These are phyloP conservation scores for Eurotiales sp. DNA, from an alignment of 2,329 filamentous ascomycete species.

Conservation along the genomic window DNA sequence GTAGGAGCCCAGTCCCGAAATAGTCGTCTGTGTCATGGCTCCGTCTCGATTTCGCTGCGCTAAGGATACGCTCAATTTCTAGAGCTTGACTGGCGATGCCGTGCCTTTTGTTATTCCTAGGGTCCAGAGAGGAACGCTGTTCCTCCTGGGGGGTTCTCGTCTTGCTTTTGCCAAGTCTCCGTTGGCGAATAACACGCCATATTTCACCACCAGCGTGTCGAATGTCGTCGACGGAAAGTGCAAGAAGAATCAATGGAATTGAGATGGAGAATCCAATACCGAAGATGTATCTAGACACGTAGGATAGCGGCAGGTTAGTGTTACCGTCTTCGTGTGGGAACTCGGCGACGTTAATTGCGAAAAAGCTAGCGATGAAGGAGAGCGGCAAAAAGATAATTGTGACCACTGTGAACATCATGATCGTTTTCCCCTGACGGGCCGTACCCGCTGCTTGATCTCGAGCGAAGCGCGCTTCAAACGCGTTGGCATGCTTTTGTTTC, in stretches of 20 bases:
- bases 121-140: not conserved
- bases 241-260: slow-evolving; percentile 47
- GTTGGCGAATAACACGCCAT: slow-evolving; percentile 21
- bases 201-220: slow-evolving; percentile 28
- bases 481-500: slow-evolving; percentile 67
- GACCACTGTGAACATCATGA: slow-evolving; percentile 59
- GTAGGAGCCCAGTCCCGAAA: slow-evolving; percentile 10
- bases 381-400: slow-evolving; percentile 57
- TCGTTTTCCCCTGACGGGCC: slow-evolving; percentile 54
- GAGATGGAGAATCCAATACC: slow-evolving; percentile 54
- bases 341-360: slow-evolving; percentile 52
- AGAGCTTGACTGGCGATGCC: slow-evolving; percentile 7
- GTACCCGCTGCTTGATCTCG: slow-evolving; percentile 59
- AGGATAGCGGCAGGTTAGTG: slow-evolving; percentile 43
- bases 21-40: slow-evolving; percentile 8
- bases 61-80: slow-evolving; percentile 11
- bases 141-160: not conserved
- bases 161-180: slow-evolving; percentile 14
- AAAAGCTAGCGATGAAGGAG: slow-evolving; percentile 54
- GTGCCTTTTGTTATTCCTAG: not conserved
- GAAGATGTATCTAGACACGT: slow-evolving; percentile 55
- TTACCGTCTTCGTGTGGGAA: slow-evolving; percentile 38
- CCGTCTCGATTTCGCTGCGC: slow-evolving; percentile 3
- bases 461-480: slow-evolving; percentile 58
- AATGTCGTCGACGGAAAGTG: slow-evolving; percentile 44